A percentile compares a stretch with the other conserved stretches of the same genome.
phyloP scores from a whole-genome alignment of 768 basidiomycete species.

The Lactifluus rugatus region DNA sequence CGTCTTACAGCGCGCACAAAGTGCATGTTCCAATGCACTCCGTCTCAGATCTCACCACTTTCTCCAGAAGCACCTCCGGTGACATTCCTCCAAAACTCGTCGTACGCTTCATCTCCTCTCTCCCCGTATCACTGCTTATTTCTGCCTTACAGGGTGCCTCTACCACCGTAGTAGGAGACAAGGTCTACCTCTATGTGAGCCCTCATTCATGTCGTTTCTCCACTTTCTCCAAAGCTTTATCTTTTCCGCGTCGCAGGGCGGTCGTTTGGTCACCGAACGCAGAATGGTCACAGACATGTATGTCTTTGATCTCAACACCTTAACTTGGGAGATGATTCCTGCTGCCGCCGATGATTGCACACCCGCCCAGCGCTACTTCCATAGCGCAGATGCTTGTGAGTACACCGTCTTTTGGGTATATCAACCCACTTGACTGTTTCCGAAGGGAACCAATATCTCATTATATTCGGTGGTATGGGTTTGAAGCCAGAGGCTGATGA shows the following conservation, averaged over 20 bases:
- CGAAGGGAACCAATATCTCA: constrained; percentile 78
- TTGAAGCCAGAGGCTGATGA: constrained; percentile 54
- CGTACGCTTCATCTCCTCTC: constrained; percentile 37
- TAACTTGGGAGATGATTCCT: constrained; percentile 66
- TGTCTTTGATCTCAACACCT: constrained; percentile 74
- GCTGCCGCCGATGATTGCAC: constrained; percentile 55
- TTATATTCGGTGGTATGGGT: constrained; percentile 95
- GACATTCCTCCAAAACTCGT: constrained; percentile 85
- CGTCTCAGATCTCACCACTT: constrained; percentile 84
- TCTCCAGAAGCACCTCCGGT: constrained; percentile 71
- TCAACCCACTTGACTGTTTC: constrained; percentile 9
- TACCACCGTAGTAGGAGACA: constrained; percentile 80
- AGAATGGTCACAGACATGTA: constrained; percentile 89
- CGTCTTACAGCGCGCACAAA: not conserved
- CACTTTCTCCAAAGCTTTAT: not conserved
- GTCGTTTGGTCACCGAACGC: constrained; percentile 75
- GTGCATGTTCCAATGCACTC: constrained; percentile 45
- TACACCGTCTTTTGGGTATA: constrained; percentile 9
- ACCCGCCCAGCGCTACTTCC: constrained; percentile 87
- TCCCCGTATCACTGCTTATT: not conserved
- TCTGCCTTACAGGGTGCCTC: constrained; percentile 58
- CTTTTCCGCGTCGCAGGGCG: constrained; percentile 46
- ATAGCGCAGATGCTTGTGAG: constrained; percentile 80
- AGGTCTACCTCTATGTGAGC: constrained; percentile 83
- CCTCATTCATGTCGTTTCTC: not conserved